Evolutionary conservation across 2,329 filamentous ascomycete species (phyloP).

Genomic region (Claviceps africana): DNA sequence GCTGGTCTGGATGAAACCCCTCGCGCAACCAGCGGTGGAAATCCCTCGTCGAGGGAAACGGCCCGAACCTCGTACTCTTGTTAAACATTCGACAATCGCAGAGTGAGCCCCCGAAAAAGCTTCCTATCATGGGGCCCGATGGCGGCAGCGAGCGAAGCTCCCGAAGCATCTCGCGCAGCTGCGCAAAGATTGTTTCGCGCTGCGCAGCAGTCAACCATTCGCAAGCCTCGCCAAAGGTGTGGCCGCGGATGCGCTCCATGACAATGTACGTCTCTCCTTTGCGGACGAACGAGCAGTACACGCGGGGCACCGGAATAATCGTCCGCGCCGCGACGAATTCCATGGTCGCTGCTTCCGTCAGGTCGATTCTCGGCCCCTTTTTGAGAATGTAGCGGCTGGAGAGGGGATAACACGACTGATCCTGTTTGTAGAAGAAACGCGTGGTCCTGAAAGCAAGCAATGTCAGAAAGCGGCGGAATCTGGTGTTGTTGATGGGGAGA

Average conservation of each 20-base stretch:
- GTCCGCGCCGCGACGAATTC: slow-evolving; percentile 10
- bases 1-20: slow-evolving; percentile 12
- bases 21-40: slow-evolving; percentile 21
- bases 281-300: slow-evolving; percentile 20
- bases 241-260: slow-evolving; percentile 24
- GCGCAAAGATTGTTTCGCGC: slow-evolving; percentile 7
- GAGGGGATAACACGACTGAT: background rate
- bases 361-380: background rate
- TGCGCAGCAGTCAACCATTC: slow-evolving; percentile 5
- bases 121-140: slow-evolving; percentile 10
- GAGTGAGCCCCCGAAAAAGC: slow-evolving; percentile 14
- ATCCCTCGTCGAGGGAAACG: slow-evolving; percentile 16
- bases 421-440: background rate
- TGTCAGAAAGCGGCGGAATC: background rate
- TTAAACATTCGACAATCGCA: slow-evolving; percentile 13
- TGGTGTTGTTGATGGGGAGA: background rate
- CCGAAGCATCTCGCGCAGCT: slow-evolving; percentile 11
- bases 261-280: slow-evolving; percentile 28
- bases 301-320: slow-evolving; percentile 10
- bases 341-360: slow-evolving; percentile 13
- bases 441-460: background rate
- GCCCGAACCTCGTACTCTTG: slow-evolving; percentile 13
- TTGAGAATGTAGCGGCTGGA: background rate
- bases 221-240: slow-evolving; percentile 9
- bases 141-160: slow-evolving; percentile 13